Conservation (phyloP, 1,139 yeast species). For the Magnusiomyces starmeri region DNA sequence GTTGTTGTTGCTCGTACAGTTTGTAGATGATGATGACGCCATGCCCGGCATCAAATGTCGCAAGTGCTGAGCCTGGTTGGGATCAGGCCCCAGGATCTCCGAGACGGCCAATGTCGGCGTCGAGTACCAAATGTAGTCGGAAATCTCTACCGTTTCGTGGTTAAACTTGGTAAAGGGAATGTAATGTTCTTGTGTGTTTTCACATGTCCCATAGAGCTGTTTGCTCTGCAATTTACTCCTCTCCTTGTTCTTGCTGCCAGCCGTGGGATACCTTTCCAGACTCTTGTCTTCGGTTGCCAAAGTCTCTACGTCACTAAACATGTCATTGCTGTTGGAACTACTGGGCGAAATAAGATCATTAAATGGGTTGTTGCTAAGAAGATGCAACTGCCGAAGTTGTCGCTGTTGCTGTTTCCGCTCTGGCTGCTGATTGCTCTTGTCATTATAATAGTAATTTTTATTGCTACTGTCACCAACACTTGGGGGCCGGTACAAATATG, state of each 20-base stretch:
- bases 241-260: no score
- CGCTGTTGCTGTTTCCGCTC: no score
- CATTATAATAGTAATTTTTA: not conserved
- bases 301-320: not conserved
- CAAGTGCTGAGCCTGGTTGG: not conserved
- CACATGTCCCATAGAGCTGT: no score
- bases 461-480: not conserved
- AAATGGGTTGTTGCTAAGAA: not conserved
- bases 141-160: not conserved
- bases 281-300: not conserved
- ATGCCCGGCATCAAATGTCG: not conserved
- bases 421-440: not conserved
- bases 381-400: not conserved
- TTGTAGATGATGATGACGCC: no score
- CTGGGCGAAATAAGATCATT: not conserved
- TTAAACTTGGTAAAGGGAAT: slow-evolving; percentile 3
- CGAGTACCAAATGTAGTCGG: slow-evolving; percentile 7
- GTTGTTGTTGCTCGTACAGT: no score
- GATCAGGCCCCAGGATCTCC: slow-evolving; percentile 2
- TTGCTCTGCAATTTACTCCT: no score
- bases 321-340: not conserved
- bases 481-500: not conserved
- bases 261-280: not conserved
- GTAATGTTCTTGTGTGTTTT: not conserved
- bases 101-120: slow-evolving; percentile 6